Evolutionary conservation across 202 grass and related monocot genomes (phyloP).

Genomic region (Cymbopogon flexuosus): DNA sequence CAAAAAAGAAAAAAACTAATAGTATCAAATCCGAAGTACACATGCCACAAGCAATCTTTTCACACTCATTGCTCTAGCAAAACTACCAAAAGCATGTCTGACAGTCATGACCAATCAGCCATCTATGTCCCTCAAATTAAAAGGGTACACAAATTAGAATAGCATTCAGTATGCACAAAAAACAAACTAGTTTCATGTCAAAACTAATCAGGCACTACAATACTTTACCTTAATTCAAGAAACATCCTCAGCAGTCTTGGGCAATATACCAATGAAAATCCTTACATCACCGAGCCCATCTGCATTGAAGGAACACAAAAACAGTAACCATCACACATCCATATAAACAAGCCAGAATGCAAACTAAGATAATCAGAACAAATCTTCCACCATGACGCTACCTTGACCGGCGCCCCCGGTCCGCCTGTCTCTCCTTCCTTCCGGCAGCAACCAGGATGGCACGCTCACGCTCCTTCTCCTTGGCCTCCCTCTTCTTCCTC

Average conservation of each 20-base stretch:
- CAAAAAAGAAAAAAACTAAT: not conserved
- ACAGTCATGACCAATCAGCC: not conserved
- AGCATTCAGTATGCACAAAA: not conserved
- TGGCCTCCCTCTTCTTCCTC: conserved; percentile 70
- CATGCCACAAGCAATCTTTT: not conserved
- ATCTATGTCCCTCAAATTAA: not conserved
- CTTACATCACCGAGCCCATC: conserved; percentile 30
- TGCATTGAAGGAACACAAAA: conserved; percentile 9
- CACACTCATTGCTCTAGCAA: not conserved
- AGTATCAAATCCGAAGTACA: not conserved
- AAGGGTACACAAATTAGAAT: no score
- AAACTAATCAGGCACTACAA: not conserved
- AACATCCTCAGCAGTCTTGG: not conserved
- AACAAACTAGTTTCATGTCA: not conserved
- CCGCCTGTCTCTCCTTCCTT: conserved; percentile 38
- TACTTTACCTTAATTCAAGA: not conserved
- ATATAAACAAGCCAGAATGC: not conserved
- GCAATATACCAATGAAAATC: not conserved
- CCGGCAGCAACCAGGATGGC: conserved; percentile 25
- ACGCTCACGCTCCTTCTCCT: conserved; percentile 74
- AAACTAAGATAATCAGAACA: not conserved
- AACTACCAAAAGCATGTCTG: not conserved
- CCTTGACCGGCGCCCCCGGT: conserved; percentile 22
- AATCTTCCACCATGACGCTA: not conserved
- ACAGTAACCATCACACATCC: not conserved